phyloP scores from a whole-genome alignment of 164 flowering plant genomes.

The Nymphaea colorata region DNA sequence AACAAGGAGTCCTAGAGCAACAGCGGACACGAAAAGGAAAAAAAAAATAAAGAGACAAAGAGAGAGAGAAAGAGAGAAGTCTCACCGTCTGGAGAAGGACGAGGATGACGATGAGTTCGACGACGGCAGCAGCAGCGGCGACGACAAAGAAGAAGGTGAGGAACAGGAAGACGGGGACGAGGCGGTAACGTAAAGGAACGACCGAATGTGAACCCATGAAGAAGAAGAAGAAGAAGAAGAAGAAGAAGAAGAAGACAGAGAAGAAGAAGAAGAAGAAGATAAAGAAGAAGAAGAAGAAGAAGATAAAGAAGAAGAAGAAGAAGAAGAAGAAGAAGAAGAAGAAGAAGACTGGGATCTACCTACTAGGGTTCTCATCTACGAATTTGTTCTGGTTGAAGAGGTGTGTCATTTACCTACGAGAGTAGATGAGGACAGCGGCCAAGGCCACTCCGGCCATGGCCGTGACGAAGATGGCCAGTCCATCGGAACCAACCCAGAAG shows the following conservation, averaged over 20 bases:
- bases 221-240: slow-evolving; percentile 23
- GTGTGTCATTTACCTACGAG: slow-evolving; percentile 38
- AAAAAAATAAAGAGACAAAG: background rate
- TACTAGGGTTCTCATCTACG: slow-evolving; percentile 63
- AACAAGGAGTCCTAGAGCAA: background rate
- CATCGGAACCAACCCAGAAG: slow-evolving; percentile 14
- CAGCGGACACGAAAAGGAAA: background rate
- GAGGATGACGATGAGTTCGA: too few species aligned
- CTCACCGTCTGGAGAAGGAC: too few species aligned
- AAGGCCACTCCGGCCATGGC: slow-evolving; percentile 64
- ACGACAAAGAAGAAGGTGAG: slow-evolving; percentile 31
- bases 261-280: too few species aligned
- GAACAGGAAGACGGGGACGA: slow-evolving; percentile 52
- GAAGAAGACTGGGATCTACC: slow-evolving; percentile 52
- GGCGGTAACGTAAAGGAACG: slow-evolving; percentile 68
- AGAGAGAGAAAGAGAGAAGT: background rate
- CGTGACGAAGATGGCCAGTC: slow-evolving; percentile 40
- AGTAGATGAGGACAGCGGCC: slow-evolving; percentile 46
- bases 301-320: slow-evolving; percentile 26
- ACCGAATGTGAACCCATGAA: slow-evolving; percentile 82
- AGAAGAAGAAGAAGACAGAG: too few species aligned
- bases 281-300: slow-evolving; percentile 23
- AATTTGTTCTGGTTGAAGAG: background rate
- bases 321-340: slow-evolving; percentile 32
- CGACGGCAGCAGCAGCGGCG: too few species aligned